Evolutionary conservation across 352 stramenopile species (phyloP), one percentile per base, ranked within the genome.

Genomic region (Peronosclerospora sorghi): DNA sequence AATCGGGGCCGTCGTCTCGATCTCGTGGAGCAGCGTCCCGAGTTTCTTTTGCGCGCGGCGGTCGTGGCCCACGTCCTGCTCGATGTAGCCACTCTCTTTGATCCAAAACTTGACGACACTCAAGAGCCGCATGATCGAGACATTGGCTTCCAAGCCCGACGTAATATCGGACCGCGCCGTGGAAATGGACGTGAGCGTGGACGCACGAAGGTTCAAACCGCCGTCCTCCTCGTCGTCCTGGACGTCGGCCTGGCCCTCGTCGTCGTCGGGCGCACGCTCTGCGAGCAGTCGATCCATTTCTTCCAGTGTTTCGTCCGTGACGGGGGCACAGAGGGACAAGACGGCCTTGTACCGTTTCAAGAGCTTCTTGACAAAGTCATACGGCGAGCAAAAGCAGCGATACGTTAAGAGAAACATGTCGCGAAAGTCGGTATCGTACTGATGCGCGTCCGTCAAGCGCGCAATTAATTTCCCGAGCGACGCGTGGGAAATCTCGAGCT

Each of bases 31-130:
- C 21, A 91, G 73, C 12, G 58, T 47, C 45, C 85, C 61, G 6
- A 91, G 57, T 39, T 88, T 88, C 50, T 83, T 83, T 42, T 86
- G 70, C 1, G 80, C 62, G 7, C 73, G 73, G 2, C 75, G 71
- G 35, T 90, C 77, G 26, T 73, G 54, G 0, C 51, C 34, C 29
- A 93, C 29, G 54, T 93, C 80, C 42, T 78, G 63, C 13, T 90
- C 73, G 24, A 93, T 89, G 55, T 77, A 93, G 0, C 69, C 70
- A 40, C 76, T 89, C 40, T 93, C 80, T 41, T 87, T 89, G 54
- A 93, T 87, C 80, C 80, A 93, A 36, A 74, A 93, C 49, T 93
- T 93, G 42, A 93, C 62, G 8, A 93, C 75, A 43, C 72, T 90
- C 27, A 93, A 62, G 14, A 89, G 38, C 4, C 80, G 75, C 78